Evolutionary conservation across 2,329 filamentous ascomycete species (phyloP), one percentile per base, ranked within the genome.

Genomic region (Hypoxylon sp.): DNA sequence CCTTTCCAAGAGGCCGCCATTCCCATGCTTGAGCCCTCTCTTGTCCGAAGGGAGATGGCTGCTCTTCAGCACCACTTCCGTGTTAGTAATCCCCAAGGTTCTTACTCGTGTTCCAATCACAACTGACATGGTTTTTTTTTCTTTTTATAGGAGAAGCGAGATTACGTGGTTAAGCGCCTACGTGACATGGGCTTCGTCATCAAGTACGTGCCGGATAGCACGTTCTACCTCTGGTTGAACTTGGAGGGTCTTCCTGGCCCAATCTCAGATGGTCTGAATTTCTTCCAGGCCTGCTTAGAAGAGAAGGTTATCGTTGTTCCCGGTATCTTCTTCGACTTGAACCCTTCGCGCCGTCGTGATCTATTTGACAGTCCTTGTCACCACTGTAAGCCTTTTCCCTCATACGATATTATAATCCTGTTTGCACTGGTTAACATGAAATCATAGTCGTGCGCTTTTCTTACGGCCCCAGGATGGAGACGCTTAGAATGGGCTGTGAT

Each of bases 281-380:
- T 98, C 87, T 98, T 98, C 89, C 90, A 96, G 79, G 94, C 94
- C 31, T 96, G 96, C 78, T 84, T 98, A 48, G 90, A 92, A 77
- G 94, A 98, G 85, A 97, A 97, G 86, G 93, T 97, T 73, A 98
- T 98, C 77, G 94, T 98, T 17, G 95, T 98, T 3, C 95, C 95
- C 0, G 95, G 95, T 67, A 98, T 98, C 80, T 98, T 98, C 87
- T 98, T 98, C 80, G 95, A 98, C 77, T 82, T 98, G 71, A 98
- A 98, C 83, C 95, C 95, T 3, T 91, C 92, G 37, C 92, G 94
- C 80, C 88, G 95, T 72, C 87, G 95, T 78, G 95, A 98, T 80
- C 81, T 98, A 74, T 98, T 98, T 73, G 95, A 98, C 82, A 93
- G 90, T 73, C 95, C 95, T 66, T 98, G 95, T 82, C 95, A 98